These are phyloP conservation scores for Aspergillus cavernicola DNA, from an alignment of 495 filamentous ascomycete species.

Conservation along the genomic window DNA sequence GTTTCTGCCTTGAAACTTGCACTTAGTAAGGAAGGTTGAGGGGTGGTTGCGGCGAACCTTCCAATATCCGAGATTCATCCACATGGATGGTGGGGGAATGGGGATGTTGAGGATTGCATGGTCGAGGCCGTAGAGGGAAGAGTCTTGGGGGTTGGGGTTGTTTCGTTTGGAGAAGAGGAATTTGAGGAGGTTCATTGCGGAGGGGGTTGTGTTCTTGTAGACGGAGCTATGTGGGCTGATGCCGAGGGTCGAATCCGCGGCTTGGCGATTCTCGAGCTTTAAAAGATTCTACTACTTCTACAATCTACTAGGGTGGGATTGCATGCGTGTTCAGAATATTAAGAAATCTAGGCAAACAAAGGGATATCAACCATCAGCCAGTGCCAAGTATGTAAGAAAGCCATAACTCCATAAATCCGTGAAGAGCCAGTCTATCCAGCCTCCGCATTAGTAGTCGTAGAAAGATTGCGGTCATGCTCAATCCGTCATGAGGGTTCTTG, in stretches of 20 bases:
- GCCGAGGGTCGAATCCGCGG: too few relatives aligned
- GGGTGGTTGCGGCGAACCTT: slow-evolving; percentile 18
- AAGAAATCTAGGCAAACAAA: too few relatives aligned
- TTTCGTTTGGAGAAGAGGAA: not conserved
- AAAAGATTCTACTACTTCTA: too few relatives aligned
- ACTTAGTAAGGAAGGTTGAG: not conserved
- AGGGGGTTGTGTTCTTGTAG: not conserved
- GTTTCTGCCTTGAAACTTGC: slow-evolving; percentile 3
- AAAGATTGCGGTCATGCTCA: not conserved
- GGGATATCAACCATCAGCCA: not conserved
- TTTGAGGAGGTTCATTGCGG: not conserved
- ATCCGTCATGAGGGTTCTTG: not conserved
- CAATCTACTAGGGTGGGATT: too few relatives aligned
- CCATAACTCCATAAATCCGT: not conserved
- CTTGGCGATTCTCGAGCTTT: too few relatives aligned
- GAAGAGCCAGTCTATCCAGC: not conserved
- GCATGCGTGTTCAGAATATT: too few relatives aligned
- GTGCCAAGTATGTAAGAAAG: not conserved
- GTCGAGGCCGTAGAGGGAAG: slow-evolving; percentile 30
- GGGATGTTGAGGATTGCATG: slow-evolving; percentile 32
- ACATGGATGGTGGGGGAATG: slow-evolving; percentile 33
- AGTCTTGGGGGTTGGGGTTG: not conserved
- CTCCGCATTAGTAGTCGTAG: not conserved
- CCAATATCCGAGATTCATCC: slow-evolving; percentile 44
- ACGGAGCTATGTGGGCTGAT: too few relatives aligned